Evolutionary conservation across 139 green algal genomes (phyloP).

Genomic region (Tetradesmus lagerheimii): DNA sequence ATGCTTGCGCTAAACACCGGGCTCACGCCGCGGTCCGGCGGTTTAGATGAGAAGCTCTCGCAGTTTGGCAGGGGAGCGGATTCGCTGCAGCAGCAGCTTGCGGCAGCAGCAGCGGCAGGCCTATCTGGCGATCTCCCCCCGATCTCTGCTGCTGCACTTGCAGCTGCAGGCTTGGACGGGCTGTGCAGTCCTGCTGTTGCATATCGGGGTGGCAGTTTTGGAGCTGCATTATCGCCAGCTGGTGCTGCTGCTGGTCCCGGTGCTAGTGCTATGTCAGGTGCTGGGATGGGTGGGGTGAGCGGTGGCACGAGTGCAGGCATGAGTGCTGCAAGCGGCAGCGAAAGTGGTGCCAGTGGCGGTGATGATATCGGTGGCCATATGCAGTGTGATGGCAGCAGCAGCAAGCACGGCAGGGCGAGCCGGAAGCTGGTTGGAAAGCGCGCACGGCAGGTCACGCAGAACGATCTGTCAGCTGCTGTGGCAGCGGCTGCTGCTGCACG

Average conservation of each 20-base stretch:
- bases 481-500: constrained; percentile 20
- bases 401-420: background rate
- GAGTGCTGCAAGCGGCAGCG: background rate
- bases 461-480: constrained; percentile 12
- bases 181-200: background rate
- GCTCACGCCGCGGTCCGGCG: background rate
- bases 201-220: background rate
- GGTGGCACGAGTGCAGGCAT: background rate
- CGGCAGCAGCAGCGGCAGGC: background rate
- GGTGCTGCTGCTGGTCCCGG: background rate
- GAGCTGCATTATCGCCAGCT: background rate
- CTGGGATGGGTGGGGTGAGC: background rate
- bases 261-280: background rate
- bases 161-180: background rate
- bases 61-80: background rate
- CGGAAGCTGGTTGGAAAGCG: background rate
- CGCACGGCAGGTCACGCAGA: constrained; percentile 19
- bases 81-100: constrained; percentile 1
- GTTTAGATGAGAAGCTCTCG: background rate
- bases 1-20: background rate
- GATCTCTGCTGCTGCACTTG: background rate
- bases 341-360: background rate
- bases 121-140: too few relatives aligned
- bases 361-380: background rate
- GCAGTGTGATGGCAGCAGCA: background rate